phyloP scores from a whole-genome alignment of 176 grass and related monocot species.

The Musa schizocarpa region DNA sequence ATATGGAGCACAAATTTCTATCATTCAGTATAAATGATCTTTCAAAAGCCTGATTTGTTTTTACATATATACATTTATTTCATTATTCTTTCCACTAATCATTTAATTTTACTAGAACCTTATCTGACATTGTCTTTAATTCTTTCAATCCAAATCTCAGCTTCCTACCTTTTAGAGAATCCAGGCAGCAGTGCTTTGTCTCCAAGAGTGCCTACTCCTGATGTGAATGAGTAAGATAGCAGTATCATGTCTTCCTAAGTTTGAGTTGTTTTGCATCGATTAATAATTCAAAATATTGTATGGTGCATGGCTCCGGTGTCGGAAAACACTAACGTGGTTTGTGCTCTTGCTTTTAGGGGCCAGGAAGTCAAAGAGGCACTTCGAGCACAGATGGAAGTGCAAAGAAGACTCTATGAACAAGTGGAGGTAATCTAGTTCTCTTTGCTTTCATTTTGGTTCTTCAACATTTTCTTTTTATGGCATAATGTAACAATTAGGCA shows the following conservation, averaged over 20 bases:
- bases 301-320: neutral
- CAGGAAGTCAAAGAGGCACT: slow-evolving; percentile 62
- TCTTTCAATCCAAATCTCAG: slow-evolving; percentile 28
- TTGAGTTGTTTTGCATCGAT: neutral
- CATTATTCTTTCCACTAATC: neutral
- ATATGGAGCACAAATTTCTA: no score
- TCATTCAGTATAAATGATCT: no score
- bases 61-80: no score
- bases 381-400: slow-evolving; percentile 42
- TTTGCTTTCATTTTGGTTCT: slow-evolving; percentile 15
- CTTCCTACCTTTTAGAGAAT: slow-evolving; percentile 68
- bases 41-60: no score
- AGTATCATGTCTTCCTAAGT: slow-evolving; percentile 46
- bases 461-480: no score
- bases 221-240: slow-evolving; percentile 64
- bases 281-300: neutral
- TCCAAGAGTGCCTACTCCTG: slow-evolving; percentile 59
- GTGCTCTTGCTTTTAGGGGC: slow-evolving; percentile 30
- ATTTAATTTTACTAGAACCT: neutral
- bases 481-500: no score
- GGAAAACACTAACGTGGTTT: slow-evolving; percentile 16
- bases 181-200: slow-evolving; percentile 66
- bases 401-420: slow-evolving; percentile 38
- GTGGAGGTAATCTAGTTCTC: slow-evolving; percentile 22
- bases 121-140: neutral